These are phyloP conservation scores for Sporisorium exsertum DNA, from an alignment of 1,284 basidiomycete species.

Conservation along the genomic window DNA sequence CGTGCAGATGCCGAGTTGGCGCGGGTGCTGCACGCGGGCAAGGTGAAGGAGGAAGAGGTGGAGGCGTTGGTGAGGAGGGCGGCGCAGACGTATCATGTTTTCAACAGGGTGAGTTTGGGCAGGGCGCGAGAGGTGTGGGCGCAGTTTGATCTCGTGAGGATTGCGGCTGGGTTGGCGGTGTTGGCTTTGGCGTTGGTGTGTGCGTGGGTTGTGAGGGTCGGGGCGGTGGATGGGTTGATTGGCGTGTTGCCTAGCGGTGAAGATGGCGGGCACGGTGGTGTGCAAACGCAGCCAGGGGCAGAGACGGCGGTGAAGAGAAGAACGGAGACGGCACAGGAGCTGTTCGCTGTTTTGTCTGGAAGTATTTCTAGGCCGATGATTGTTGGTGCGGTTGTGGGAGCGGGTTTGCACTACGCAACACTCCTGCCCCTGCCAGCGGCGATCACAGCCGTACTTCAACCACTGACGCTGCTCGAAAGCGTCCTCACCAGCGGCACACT, in stretches of 20 bases:
- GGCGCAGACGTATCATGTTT: constrained; percentile 70
- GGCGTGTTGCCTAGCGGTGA: constrained; percentile 1
- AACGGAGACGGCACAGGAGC: constrained; percentile 27
- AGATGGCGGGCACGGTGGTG: background rate
- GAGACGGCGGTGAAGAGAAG: constrained; percentile 1
- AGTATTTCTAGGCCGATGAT: background rate
- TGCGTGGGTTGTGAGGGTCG: constrained; percentile 24
- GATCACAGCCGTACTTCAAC: background rate
- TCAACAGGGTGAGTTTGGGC: constrained; percentile 77
- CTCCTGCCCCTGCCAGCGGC: background rate
- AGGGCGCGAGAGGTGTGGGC: constrained; percentile 91
- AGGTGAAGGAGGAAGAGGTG: constrained; percentile 5
- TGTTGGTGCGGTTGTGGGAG: constrained; percentile 2
- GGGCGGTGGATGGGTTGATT: constrained; percentile 18
- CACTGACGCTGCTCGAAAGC: constrained; percentile 34
- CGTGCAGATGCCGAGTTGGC: constrained; percentile 52
- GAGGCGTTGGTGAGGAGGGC: constrained; percentile 32
- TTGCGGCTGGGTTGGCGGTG: constrained; percentile 75
- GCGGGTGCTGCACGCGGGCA: background rate
- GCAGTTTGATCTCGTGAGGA: constrained; percentile 85
- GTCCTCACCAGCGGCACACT: constrained; percentile 17
- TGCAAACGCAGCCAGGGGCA: background rate
- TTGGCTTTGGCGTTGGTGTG: constrained; percentile 60
- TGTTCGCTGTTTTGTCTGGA: constrained; percentile 8
- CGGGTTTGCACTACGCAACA: background rate